Base-by-base conservation (phyloP, 2,329 filamentous ascomycete species). In the Colletotrichum trifolii region DNA sequence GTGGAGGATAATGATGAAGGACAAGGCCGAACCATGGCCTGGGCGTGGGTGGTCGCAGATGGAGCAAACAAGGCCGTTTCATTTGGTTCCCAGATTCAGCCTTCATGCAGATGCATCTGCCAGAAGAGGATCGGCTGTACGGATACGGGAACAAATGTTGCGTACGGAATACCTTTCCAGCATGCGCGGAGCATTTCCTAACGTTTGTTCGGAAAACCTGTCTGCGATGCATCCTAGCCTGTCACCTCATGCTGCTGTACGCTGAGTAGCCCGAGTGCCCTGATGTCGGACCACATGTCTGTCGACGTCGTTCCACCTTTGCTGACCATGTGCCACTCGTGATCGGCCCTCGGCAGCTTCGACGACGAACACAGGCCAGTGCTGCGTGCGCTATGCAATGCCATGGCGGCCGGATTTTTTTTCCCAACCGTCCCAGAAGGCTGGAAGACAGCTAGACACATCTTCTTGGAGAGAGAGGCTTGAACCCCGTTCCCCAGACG, bases 281-380 rank as follows among this genome's bases (percentile, higher is more conserved):
- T 65, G 40, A 53, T 65, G 58, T 65, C 52, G 47, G 39, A 48
- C 47, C 58, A 65, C 58, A 57, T 56, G 58, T 57, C 52, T 63
- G 52, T 63, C 63, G 47, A 57, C 42, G 40, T 62, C 58, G 63
- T 62, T 52, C 52, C 49, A 57, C 63, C 33, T 63, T 52, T 33
- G 61, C 45, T 47, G 45, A 43, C 58, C n/a, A 35, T 17, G 39
- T 35, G 36, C 46, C 56, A 48, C 62, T 65, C 62, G 62, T 65
- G 62, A 61, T 61, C 50, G 50, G 39, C 46, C 49, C 34, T 13
- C 42, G 40, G 50, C 50, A 55, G 39, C 42, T 35, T 48, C 46
- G 15, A 36, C 38, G n/a, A 63, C 47, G 54, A 53, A 59, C 40
- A 39, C 40, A 36, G 53, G n/a, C 42, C 48, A 17, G 39, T 54